phyloP scores from a whole-genome alignment of 225 moss, liverwort and hornwort genomes.

The Pseudisothecium myosuroides region DNA sequence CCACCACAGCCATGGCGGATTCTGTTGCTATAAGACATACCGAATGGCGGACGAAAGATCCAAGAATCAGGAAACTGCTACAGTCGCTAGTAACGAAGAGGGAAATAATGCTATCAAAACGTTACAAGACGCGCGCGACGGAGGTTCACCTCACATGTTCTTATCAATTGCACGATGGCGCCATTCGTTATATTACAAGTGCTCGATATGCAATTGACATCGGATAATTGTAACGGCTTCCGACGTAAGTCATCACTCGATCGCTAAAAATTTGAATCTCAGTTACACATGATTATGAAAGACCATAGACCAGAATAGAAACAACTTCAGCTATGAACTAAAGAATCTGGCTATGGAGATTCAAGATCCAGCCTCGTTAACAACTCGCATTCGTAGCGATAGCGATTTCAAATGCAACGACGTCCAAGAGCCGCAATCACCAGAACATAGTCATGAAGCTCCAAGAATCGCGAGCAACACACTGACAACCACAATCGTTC shows the following conservation, averaged over 20 bases:
- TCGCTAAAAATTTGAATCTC: neutral
- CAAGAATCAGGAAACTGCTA: neutral
- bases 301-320: neutral
- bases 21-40: neutral
- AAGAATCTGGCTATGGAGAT: neutral
- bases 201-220: neutral
- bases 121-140: neutral
- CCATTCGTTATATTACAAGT: neutral
- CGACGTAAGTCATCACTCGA: neutral
- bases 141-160: neutral
- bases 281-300: neutral
- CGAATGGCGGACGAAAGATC: neutral
- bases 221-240: neutral
- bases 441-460: neutral
- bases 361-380: neutral
- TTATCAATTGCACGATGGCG: neutral
- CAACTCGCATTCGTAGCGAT: neutral
- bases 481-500: neutral
- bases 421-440: neutral
- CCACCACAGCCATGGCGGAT: neutral
- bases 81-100: neutral
- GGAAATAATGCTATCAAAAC: neutral
- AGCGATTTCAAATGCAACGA: neutral
- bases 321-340: neutral
- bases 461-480: neutral